phyloP scores from a whole-genome alignment of 225 moss, liverwort and hornwort species.

The Pleurozium schreberi region DNA sequence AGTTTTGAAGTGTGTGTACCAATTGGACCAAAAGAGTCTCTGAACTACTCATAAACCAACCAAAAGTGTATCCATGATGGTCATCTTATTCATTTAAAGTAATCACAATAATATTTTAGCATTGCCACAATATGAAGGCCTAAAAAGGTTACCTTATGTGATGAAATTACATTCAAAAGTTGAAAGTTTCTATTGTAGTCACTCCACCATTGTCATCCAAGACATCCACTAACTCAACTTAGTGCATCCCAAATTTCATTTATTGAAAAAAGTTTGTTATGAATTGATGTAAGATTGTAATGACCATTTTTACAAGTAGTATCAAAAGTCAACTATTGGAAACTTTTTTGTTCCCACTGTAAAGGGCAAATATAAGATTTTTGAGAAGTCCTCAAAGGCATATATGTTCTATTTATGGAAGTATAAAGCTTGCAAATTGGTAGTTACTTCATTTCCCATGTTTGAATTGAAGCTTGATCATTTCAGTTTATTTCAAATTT shows the following conservation, averaged over 20 bases:
- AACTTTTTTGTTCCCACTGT: no score
- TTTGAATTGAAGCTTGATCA: no score
- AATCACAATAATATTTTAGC: neutral
- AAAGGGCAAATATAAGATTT: no score
- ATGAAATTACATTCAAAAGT: neutral
- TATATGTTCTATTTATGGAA: no score
- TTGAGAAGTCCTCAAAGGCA: no score
- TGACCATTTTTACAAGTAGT: no score
- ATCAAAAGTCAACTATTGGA: no score
- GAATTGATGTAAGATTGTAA: neutral
- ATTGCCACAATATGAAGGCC: neutral
- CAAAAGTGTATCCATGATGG: neutral
- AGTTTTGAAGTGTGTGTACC: no score
- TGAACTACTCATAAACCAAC: neutral
- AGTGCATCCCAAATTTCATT: neutral
- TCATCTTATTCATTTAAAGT: neutral
- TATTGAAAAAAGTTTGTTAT: neutral
- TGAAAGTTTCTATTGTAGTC: neutral
- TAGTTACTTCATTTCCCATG: no score
- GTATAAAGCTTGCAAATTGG: no score
- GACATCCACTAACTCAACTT: neutral
- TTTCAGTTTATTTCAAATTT: no score
- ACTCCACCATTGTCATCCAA: neutral
- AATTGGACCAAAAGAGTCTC: rapidly evolving
- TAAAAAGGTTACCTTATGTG: neutral